These are phyloP conservation scores for Glaciozyma martinii DNA, from an alignment of 768 basidiomycete species.

Conservation along the genomic window DNA sequence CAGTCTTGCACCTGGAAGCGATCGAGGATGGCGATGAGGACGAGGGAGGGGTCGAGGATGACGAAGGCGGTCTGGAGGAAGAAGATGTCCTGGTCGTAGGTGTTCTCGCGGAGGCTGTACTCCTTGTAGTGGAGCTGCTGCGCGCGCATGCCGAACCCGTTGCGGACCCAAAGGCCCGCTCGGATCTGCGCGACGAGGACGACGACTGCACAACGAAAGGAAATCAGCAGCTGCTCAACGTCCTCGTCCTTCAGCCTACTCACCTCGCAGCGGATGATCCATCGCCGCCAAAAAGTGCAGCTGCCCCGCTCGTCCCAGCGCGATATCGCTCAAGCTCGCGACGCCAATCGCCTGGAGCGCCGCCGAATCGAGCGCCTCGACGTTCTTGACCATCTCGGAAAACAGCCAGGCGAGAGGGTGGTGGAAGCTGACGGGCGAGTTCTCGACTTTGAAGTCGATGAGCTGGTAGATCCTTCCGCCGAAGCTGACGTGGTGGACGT, in stretches of 20 bases:
- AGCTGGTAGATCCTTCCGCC: conserved; percentile 42
- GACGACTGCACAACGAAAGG: conserved; percentile 37
- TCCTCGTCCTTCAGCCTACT: conserved; percentile 28
- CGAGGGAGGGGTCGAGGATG: conserved; percentile 61
- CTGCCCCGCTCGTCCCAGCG: neutral
- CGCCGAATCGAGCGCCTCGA: conserved; percentile 45
- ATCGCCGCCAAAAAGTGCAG: conserved; percentile 39
- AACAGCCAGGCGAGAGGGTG: conserved; percentile 85
- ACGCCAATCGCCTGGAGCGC: conserved; percentile 40
- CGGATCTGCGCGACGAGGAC: conserved; percentile 91
- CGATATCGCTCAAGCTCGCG: conserved; percentile 1
- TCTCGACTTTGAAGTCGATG: conserved; percentile 57
- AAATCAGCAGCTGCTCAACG: neutral
- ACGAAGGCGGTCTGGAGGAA: conserved; percentile 77
- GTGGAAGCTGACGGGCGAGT: conserved; percentile 79
- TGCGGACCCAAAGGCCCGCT: conserved; percentile 92
- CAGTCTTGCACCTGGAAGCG: conserved; percentile 73
- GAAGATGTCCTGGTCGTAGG: conserved; percentile 91
- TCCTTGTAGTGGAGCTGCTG: conserved; percentile 94
- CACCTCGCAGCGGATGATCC: conserved; percentile 83
- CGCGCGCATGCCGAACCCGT: conserved; percentile 89
- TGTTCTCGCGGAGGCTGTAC: conserved; percentile 86
- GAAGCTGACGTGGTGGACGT: conserved; percentile 60
- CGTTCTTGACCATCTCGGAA: conserved; percentile 72
- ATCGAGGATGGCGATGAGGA: conserved; percentile 79